Conservation (phyloP, 345 rosid species). For the Stellera chamaejasme region DNA sequence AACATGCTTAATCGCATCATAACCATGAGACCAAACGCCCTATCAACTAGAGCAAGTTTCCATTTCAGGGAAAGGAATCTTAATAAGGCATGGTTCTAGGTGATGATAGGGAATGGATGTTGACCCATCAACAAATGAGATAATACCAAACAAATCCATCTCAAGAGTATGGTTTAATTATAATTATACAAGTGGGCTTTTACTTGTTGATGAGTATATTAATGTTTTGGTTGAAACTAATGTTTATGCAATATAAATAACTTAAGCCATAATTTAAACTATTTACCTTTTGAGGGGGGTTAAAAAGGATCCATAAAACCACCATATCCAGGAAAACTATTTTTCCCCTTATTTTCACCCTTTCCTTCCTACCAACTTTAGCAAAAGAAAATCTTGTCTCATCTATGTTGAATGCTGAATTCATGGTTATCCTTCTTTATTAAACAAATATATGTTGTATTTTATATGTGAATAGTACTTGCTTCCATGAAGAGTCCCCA, state of each 20-base stretch:
- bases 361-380: slow-evolving; percentile 1
- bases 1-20: too few relatives aligned
- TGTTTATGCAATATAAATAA: neutral
- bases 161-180: slow-evolving; percentile 22
- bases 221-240: slow-evolving; percentile 27
- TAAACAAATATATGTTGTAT: neutral
- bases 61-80: slow-evolving; percentile 64
- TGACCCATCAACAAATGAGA: slow-evolving; percentile 92
- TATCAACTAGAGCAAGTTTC: slow-evolving; percentile 13
- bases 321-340: neutral
- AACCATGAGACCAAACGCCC: slow-evolving; percentile 7
- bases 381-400: slow-evolving; percentile 23
- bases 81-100: slow-evolving; percentile 85
- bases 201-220: slow-evolving; percentile 34
- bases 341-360: slow-evolving; percentile 2
- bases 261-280: slow-evolving; percentile 3
- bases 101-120: slow-evolving; percentile 89
- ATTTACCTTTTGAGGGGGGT: neutral
- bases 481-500: slow-evolving; percentile 27
- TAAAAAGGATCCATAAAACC: slow-evolving; percentile 3
- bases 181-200: slow-evolving; percentile 34
- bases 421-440: slow-evolving; percentile 9
- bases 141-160: slow-evolving; percentile 79
- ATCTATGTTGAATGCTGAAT: slow-evolving; percentile 18
- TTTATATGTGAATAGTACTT: slow-evolving; percentile 22